phyloP scores from a whole-genome alignment of 257 asterid species.

The Solanum arcanum region DNA sequence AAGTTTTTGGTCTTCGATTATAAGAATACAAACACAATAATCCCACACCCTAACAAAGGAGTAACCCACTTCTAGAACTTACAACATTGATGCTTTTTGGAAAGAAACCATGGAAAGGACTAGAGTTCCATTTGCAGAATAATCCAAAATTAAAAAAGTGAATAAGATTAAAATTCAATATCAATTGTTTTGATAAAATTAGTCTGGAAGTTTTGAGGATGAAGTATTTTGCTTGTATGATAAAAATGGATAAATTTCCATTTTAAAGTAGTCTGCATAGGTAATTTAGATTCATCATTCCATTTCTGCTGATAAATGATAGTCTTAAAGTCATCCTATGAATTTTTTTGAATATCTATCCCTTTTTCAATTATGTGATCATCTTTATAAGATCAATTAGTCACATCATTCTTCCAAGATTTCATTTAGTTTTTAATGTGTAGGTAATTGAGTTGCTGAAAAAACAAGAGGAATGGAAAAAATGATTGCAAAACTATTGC shows the following conservation, averaged over 20 bases:
- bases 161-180: neutral
- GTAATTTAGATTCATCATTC: too few relatives aligned
- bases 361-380: too few relatives aligned
- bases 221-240: slow-evolving; percentile 10
- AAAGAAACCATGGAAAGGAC: slow-evolving; percentile 5
- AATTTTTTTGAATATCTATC: too few relatives aligned
- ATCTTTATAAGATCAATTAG: too few relatives aligned
- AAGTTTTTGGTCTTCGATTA: slow-evolving; percentile 4
- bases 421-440: too few relatives aligned
- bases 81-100: neutral
- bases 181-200: neutral
- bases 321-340: too few relatives aligned
- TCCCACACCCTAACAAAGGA: neutral
- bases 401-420: too few relatives aligned
- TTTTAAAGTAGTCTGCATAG: slow-evolving; percentile 7
- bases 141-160: neutral
- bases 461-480: too few relatives aligned
- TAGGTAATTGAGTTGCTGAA: too few relatives aligned
- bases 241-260: slow-evolving; percentile 19
- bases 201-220: too few relatives aligned
- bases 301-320: too few relatives aligned
- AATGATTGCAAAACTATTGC: too few relatives aligned
- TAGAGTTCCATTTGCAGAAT: slow-evolving; percentile 20
- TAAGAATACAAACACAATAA: slow-evolving; percentile 33
- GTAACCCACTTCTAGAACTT: slow-evolving; percentile 23